Evolutionary conservation across 2,329 filamentous ascomycete genomes (phyloP).

Genomic region (Exophiala phaeomuriformis): DNA sequence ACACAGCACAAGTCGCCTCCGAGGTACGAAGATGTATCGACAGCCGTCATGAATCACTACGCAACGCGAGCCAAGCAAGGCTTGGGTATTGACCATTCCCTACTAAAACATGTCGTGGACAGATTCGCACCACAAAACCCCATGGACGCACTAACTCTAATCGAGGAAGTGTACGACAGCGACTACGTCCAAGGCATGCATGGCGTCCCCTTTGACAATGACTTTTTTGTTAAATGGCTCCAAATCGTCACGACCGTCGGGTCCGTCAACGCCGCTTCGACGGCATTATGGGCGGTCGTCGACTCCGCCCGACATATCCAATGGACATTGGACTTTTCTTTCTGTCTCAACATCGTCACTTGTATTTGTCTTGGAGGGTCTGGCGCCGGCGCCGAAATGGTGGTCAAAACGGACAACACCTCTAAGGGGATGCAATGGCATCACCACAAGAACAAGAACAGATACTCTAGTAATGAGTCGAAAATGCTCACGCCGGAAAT

Average conservation of each 20-base stretch:
- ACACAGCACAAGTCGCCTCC: neutral
- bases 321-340: slow-evolving; percentile 12
- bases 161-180: slow-evolving; percentile 18
- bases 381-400: too few relatives aligned
- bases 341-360: neutral
- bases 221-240: slow-evolving; percentile 19
- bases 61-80: slow-evolving; percentile 1
- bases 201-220: slow-evolving; percentile 14
- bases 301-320: slow-evolving; percentile 7
- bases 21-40: neutral
- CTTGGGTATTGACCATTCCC: slow-evolving; percentile 8
- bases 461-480: neutral
- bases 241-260: slow-evolving; percentile 8
- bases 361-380: neutral
- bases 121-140: slow-evolving; percentile 3
- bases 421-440: neutral
- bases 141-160: slow-evolving; percentile 11
- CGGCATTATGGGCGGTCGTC: slow-evolving; percentile 16
- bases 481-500: neutral
- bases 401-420: too few relatives aligned
- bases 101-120: slow-evolving; percentile 10
- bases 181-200: slow-evolving; percentile 7
- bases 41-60: slow-evolving; percentile 9
- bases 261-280: slow-evolving; percentile 3
- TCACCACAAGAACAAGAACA: neutral